phyloP scores from a whole-genome alignment of 441 rosid genomes.

The Corymbia citriodora region DNA sequence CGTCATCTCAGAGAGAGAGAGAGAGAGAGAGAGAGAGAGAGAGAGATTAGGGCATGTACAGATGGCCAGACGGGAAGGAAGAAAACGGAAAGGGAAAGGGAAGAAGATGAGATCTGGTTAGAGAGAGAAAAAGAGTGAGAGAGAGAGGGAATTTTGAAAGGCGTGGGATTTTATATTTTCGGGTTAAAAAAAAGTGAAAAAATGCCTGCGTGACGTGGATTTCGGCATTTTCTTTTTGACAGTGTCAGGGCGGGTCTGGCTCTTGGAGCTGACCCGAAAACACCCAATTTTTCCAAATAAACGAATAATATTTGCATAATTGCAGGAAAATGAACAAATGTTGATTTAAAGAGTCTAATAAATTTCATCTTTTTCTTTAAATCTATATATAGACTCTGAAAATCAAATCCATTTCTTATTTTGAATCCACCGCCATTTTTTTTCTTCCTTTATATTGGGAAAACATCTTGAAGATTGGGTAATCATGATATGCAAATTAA shows the following conservation, averaged over 20 bases:
- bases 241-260: neutral
- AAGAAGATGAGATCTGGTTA: neutral
- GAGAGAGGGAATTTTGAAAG: neutral
- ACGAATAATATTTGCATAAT: neutral
- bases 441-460: neutral
- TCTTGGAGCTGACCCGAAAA: neutral
- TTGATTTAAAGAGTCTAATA: neutral
- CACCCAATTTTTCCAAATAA: neutral
- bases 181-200: neutral
- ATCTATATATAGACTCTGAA: neutral
- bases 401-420: neutral
- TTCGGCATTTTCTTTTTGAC: neutral
- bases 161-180: neutral
- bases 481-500: neutral
- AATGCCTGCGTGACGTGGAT: neutral
- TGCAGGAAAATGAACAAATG: neutral
- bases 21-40: neutral
- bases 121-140: neutral
- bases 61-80: neutral
- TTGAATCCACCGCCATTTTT: neutral
- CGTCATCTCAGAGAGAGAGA: conserved; percentile 23
- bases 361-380: neutral
- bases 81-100: neutral
- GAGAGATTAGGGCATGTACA: neutral
- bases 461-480: neutral